Conservation (phyloP, 352 stramenopile genomes). For the Phytophthora citrophthora region DNA sequence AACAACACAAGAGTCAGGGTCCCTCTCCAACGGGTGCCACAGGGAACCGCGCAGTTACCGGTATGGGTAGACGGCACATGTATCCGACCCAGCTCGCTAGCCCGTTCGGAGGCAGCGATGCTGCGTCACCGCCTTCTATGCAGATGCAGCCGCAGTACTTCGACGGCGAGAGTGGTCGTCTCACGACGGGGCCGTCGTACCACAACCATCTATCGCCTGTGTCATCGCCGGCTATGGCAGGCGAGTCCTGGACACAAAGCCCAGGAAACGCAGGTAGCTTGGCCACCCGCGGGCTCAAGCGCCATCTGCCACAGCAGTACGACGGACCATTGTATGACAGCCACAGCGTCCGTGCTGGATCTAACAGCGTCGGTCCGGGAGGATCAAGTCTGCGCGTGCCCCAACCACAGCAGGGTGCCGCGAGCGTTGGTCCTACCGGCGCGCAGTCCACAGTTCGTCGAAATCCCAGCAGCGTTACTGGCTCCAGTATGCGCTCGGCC, state of each 20-base stretch:
- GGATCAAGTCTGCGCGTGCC: neutral
- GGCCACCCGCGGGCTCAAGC: conserved; percentile 42
- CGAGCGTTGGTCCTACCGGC: neutral
- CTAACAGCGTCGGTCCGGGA: neutral
- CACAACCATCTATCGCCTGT: conserved; percentile 30
- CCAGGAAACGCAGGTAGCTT: neutral
- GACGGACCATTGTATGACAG: conserved; percentile 23
- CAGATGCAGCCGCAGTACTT: conserved; percentile 37
- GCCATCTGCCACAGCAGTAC: conserved; percentile 43
- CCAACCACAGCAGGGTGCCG: conserved; percentile 4
- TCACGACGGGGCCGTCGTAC: conserved; percentile 25
- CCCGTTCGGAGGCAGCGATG: conserved; percentile 6
- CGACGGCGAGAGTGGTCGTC: conserved; percentile 15
- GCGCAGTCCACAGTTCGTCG: conserved; percentile 21
- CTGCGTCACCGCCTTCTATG: conserved; percentile 16
- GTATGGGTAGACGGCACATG: conserved; percentile 18
- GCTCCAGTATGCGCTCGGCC: conserved; percentile 1
- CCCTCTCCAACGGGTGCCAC: neutral
- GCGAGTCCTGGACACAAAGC: conserved; percentile 26
- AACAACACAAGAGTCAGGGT: conserved; percentile 1
- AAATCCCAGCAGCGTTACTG: conserved; percentile 18
- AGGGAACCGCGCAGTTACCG: conserved; percentile 18
- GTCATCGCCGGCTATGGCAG: conserved; percentile 40
- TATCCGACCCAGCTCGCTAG: conserved; percentile 16
- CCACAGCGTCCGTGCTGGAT: conserved; percentile 1